Base-by-base conservation (phyloP, 306 rosid genomes). In the Argentina anserina region DNA sequence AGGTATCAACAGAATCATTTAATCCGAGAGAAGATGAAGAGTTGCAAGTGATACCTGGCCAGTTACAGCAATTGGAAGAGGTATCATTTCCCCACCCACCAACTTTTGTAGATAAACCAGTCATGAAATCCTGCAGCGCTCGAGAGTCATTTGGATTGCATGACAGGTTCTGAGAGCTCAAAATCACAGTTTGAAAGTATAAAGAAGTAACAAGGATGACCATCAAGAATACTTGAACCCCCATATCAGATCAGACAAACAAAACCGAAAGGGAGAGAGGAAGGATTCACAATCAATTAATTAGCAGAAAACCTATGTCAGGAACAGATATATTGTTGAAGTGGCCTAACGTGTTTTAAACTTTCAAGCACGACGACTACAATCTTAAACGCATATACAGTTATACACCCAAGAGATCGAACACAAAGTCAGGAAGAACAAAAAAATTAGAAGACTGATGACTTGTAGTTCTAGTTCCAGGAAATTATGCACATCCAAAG, bases 1-100 rank as follows among this genome's bases (percentile, higher is more conserved):
- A 61, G 9, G 21, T 28, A 45, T 28, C 70, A 14, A 14, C 4
- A 26, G 47, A 33, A 49, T 20, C 29, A 20, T 23, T 25, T 42
- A 72, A 10, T n/a, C 69, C 69, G 7, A 36, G 26, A 63, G 7
- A 10, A 9, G 69, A 25, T 39, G 53, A 73, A 67, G 74, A 41
- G 37, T 66, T 69, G 31, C 80, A 78, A 33, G 70, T 62, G 55
- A 82, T 47, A 41, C 85, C 85, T 34, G 37, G 11, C 74, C 80
- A 82, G 7, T 13, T 70, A 59, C 77, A 82, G 71, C 85, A 82
- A 69, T 63, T 37, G n/a, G 74, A 67, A 28, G 56, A 71, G 45
- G 20, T 25, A 14, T 17, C 43, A 18, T 33, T 53, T 63, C 61
- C 64, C 86, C 80, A 82, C n/a, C 75, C 78, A 13, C 18, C 37